Base-by-base conservation (phyloP, 371 early-diverging fungal genomes). In the Dentiscutata heterogama region DNA sequence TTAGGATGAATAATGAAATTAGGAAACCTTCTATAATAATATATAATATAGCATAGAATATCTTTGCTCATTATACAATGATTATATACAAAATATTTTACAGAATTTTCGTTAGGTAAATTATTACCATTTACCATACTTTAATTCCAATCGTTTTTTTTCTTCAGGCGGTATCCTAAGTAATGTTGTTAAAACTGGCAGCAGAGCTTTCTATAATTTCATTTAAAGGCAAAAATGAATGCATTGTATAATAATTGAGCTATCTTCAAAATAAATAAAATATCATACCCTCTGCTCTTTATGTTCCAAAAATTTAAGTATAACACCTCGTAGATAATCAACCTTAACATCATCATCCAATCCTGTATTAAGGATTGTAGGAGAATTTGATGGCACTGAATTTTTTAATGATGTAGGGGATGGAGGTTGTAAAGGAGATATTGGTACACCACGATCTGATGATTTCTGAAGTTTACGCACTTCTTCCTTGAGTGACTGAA, bases 251-350 rank as follows among this genome's bases (percentile, higher is more conserved):
- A 25, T 46, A 18, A 20, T 46, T 70, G 20, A 67, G 20, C 20
- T 22, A 2, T 7, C 18, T 5, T 22, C 60, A 70, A 72, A 25
- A 72, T 71, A 51, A 46, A 76, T 71, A 51, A 46, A 76, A 54
- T 25, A 61, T 82, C 88, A 85, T 90, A 90, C 91, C 53, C 95
- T 87, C 71, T 91, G 91, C 6, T 93, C 92, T 83, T 92, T 94
- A 70, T 91, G 90, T 85, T 97, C 96, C 80, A 97, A 88, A 85
- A 97, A 97, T 82, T 93, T 94, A 61, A 97, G 84, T 64, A 97
- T 83, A 13, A 97, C 93, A 78, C 95, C 93, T 82, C 94, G 92
- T 75, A 97, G 84, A 81, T 97, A 97, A 84, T 97, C 96, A n/a
- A 94, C 82, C 78, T 95, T 94, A 63, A 94, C 85, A 74, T 87